phyloP scores from a whole-genome alignment of 139 green algal genomes.

The Coelastrella sp. region DNA sequence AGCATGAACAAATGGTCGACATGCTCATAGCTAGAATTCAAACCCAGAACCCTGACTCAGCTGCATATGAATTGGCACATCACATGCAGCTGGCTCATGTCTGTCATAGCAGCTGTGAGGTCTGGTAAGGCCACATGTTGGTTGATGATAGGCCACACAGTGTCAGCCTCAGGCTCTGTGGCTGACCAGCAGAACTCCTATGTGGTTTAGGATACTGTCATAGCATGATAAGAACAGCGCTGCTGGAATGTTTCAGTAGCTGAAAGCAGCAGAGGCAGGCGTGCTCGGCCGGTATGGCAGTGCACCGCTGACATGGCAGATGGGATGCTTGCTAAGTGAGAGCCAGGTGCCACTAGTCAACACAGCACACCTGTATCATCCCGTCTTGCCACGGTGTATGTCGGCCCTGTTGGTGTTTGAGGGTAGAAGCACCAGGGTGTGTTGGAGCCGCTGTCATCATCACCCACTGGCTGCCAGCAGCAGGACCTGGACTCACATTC shows the following conservation, averaged over 20 bases:
- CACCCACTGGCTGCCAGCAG: constrained; percentile 56
- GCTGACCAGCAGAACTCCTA: too few species aligned
- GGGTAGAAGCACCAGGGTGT: constrained; percentile 64
- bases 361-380: neutral
- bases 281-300: neutral
- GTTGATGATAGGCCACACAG: too few species aligned
- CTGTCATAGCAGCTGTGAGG: too few species aligned
- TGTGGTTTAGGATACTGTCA: too few species aligned
- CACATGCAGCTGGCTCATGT: neutral
- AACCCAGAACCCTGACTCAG: neutral
- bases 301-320: neutral
- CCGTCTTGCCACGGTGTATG: constrained; percentile 41
- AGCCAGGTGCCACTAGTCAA: neutral
- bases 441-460: neutral
- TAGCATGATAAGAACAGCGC: too few species aligned
- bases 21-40: neutral
- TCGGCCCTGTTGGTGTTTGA: constrained; percentile 39
- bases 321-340: neutral
- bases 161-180: too few species aligned
- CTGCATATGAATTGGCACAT: neutral
- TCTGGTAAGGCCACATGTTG: neutral
- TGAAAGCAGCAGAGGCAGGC: neutral
- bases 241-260: neutral
- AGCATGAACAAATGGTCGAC: neutral
- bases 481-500: constrained; percentile 59